Percentiles rank a stretch among this genome's conserved stretches.
phyloP scores from a whole-genome alignment of 2,329 filamentous ascomycete genomes.

The Gaeumannomyces sp. region DNA sequence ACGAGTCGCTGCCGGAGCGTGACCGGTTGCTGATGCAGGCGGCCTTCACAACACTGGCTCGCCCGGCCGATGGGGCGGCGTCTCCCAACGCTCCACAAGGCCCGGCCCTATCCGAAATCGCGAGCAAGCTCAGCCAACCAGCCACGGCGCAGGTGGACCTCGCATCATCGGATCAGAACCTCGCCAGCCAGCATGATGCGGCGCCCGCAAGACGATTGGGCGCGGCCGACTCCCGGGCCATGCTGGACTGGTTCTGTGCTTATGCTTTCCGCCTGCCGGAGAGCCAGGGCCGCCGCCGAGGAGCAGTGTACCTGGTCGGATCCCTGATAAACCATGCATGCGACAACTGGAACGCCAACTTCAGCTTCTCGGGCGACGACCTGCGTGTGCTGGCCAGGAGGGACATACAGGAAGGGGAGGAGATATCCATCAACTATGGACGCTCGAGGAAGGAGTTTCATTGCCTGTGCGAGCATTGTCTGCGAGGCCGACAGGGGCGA shows the following conservation, averaged over 20 bases:
- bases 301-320: constrained; percentile 17
- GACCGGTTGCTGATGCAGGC: constrained; percentile 14
- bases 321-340: constrained; percentile 31
- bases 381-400: constrained; percentile 20
- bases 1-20: constrained; percentile 10
- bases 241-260: constrained; percentile 17
- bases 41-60: constrained; percentile 17
- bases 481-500: constrained; percentile 13
- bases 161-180: constrained; percentile 1
- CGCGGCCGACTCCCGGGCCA: constrained; percentile 11
- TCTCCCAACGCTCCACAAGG: background rate
- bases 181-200: background rate
- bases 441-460: constrained; percentile 20
- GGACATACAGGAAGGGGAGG: constrained; percentile 24
- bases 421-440: constrained; percentile 33
- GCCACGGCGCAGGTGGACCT: constrained; percentile 2
- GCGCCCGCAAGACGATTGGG: background rate
- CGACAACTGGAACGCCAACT: constrained; percentile 20
- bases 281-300: constrained; percentile 11
- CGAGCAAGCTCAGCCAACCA: background rate
- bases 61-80: constrained; percentile 13
- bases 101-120: background rate
- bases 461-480: constrained; percentile 23
- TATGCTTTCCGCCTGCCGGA: constrained; percentile 19
- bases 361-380: constrained; percentile 18